Percentiles rank a stretch among this genome's conserved stretches.
Conservation (phyloP, 208 protist genomes). For the Porcisia deanei region DNA sequence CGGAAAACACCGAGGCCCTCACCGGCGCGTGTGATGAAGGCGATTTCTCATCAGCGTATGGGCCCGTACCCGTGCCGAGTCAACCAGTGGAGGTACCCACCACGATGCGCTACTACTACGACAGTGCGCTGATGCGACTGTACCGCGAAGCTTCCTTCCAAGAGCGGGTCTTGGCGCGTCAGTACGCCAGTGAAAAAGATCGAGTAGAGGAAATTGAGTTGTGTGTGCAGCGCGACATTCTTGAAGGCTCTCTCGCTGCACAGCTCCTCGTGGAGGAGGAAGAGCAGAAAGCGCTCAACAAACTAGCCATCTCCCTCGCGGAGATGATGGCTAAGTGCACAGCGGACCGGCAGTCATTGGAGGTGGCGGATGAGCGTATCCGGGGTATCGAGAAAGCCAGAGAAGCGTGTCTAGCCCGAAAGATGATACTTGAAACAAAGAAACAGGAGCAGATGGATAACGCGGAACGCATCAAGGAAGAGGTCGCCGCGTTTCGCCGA, state of each 20-base stretch:
- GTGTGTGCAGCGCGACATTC: slow-evolving; percentile 29
- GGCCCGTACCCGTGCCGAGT: not conserved
- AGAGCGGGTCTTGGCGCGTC: slow-evolving; percentile 9
- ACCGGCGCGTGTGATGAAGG: not conserved
- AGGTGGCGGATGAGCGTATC: slow-evolving; percentile 20
- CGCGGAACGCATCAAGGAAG: slow-evolving; percentile 48
- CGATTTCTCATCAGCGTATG: not conserved
- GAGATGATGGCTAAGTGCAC: slow-evolving; percentile 10
- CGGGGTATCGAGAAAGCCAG: slow-evolving; percentile 24
- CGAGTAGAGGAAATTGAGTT: slow-evolving; percentile 28
- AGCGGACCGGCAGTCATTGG: slow-evolving; percentile 8
- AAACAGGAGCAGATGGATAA: slow-evolving; percentile 67
- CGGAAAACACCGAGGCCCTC: not conserved
- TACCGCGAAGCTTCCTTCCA: slow-evolving; percentile 15
- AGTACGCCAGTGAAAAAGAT: slow-evolving; percentile 9
- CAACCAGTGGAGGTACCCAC: slow-evolving; percentile 1
- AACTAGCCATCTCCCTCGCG: slow-evolving; percentile 13
- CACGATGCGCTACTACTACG: slow-evolving; percentile 30
- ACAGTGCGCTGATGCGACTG: slow-evolving; percentile 39
- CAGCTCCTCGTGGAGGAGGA: slow-evolving; percentile 19
- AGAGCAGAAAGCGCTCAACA: slow-evolving; percentile 18
- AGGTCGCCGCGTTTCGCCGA: slow-evolving; percentile 37
- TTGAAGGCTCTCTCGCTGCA: slow-evolving; percentile 34
- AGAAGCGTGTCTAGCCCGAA: slow-evolving; percentile 28
- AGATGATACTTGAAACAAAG: slow-evolving; percentile 39